Percentiles rank a stretch among this genome's conserved stretches.
phyloP scores from a whole-genome alignment of 2,329 filamentous ascomycete genomes.

The Truncatella angustata region DNA sequence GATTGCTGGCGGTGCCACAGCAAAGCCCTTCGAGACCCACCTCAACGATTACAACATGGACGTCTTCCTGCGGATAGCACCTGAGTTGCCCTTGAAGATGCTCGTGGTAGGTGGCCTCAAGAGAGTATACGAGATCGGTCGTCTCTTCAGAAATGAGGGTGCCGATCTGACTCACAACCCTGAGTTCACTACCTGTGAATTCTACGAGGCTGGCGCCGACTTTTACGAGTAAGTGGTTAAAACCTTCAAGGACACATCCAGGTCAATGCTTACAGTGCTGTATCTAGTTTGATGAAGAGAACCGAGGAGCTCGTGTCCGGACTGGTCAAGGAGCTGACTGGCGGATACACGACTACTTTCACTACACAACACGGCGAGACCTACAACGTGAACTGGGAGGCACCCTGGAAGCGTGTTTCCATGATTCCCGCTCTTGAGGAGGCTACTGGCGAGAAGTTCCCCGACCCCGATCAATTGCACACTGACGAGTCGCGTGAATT shows the following conservation, averaged over 20 bases:
- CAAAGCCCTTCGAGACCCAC: conserved; percentile 90
- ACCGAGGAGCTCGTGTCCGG: conserved; percentile 92
- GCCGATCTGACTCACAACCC: conserved; percentile 95
- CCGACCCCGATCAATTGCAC: conserved; percentile 83
- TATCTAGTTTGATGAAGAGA: conserved; percentile 65
- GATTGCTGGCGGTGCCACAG: conserved; percentile 84
- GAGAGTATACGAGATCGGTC: conserved; percentile 92
- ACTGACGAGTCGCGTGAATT: conserved; percentile 87
- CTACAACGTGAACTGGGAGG: conserved; percentile 93
- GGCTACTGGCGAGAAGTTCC: conserved; percentile 90
- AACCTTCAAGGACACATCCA: not conserved
- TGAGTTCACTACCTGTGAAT: conserved; percentile 96
- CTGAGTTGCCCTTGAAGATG: conserved; percentile 97
- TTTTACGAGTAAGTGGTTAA: not conserved
- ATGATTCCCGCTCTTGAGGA: conserved; percentile 95
- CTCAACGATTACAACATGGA: conserved; percentile 96
- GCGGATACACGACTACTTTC: conserved; percentile 81
- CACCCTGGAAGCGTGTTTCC: conserved; percentile 87
- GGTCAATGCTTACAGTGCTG: not conserved
- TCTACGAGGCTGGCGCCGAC: conserved; percentile 93
- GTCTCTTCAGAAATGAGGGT: conserved; percentile 93
- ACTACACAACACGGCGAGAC: conserved; percentile 82
- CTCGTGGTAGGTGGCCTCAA: conserved; percentile 89
- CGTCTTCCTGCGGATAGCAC: conserved; percentile 91
- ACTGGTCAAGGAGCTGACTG: conserved; percentile 85